Evolutionary conservation across 2,329 filamentous ascomycete species (phyloP), one percentile per base, ranked within the genome.

Genomic region (Ophiocordyceps camponoti-leonardi): DNA sequence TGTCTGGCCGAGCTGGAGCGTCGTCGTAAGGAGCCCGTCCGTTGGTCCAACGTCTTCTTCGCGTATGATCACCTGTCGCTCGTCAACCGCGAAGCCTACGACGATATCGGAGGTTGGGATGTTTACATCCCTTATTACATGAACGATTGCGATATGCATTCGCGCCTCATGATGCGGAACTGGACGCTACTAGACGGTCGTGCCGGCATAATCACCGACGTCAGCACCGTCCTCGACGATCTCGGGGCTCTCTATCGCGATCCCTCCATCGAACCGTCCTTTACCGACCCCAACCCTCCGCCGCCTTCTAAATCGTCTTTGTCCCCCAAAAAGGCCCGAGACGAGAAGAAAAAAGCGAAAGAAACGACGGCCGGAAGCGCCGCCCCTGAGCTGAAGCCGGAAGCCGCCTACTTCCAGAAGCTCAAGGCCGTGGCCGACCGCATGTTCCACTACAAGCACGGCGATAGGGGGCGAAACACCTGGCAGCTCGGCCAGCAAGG

Each of bases 21-120:
- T 11, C 58, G 61, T 11, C 45, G 60, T 1, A 46, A 48, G 3
- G 52, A 53, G 1, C 58, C 62, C 30, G 54, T 61, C 10, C 56
- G 59, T 44, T 78, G 73, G 74, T 72, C 61, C 0, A 56, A 67
- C 44, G 64, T 66, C n/a, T 73, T 75, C 56, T 78, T 76, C 54
- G 64, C 70, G 13, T 78, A 77, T 58, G 74, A 79, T 53, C 69
- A 72, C 49, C 61, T 79, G 3, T 66, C 72, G 2, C 61, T 77
- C 1, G 71, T 78, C 40, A 77, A 79, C 51, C 69, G 68, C 12
- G 60, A 56, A 8, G 68, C 72, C 0, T 69, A 68, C 52, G 64
- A 68, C 49, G 63, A 67, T 41, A 63, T 76, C 8, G 65, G 73
- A 19, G 71, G 65, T 0, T 79, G 73, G 71, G 75, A 79, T 52